Evolutionary conservation across 768 basidiomycete species (phyloP).

Genomic region (Dictyophora rubrovolvata): DNA sequence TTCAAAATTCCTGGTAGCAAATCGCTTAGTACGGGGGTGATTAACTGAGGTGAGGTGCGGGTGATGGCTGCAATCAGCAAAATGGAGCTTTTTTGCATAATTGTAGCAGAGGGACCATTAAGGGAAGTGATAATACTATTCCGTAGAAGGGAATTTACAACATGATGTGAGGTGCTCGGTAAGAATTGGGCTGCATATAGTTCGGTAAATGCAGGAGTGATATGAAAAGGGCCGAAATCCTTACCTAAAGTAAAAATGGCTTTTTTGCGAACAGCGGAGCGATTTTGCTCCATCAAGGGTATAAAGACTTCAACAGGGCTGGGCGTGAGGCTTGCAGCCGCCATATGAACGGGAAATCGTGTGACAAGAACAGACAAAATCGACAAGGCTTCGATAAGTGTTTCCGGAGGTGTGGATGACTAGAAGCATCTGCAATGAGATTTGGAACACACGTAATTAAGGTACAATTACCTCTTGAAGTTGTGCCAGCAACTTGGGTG

Average conservation of each 20-base stretch:
- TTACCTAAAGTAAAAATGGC: slow-evolving; percentile 63
- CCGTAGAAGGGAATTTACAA: slow-evolving; percentile 54
- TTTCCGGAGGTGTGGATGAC: slow-evolving; percentile 66
- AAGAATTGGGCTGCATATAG: slow-evolving; percentile 55
- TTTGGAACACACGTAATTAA: not conserved
- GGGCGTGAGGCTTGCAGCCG: slow-evolving; percentile 40
- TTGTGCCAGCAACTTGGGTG: slow-evolving; percentile 73
- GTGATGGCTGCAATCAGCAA: slow-evolving; percentile 74
- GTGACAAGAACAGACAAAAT: slow-evolving; percentile 83
- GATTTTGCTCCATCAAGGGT: slow-evolving; percentile 61
- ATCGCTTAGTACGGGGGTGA: slow-evolving; percentile 48
- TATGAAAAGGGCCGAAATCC: not conserved
- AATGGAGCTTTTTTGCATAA: slow-evolving; percentile 68
- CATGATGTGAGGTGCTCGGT: slow-evolving; percentile 51
- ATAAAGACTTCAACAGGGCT: slow-evolving; percentile 59
- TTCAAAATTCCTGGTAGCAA: slow-evolving; percentile 65
- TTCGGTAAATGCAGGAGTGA: not conserved
- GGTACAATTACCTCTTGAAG: slow-evolving; percentile 52
- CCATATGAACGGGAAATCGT: slow-evolving; percentile 66
- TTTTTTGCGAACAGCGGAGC: slow-evolving; percentile 86
- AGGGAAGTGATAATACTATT: slow-evolving; percentile 53
- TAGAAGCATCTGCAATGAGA: slow-evolving; percentile 16
- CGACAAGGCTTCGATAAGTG: slow-evolving; percentile 71
- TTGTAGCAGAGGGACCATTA: slow-evolving; percentile 38
- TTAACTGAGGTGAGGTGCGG: slow-evolving; percentile 58